These are phyloP conservation scores for Plasmodiophora brassicae DNA, from an alignment of 208 protist genomes.

Conservation along the genomic window DNA sequence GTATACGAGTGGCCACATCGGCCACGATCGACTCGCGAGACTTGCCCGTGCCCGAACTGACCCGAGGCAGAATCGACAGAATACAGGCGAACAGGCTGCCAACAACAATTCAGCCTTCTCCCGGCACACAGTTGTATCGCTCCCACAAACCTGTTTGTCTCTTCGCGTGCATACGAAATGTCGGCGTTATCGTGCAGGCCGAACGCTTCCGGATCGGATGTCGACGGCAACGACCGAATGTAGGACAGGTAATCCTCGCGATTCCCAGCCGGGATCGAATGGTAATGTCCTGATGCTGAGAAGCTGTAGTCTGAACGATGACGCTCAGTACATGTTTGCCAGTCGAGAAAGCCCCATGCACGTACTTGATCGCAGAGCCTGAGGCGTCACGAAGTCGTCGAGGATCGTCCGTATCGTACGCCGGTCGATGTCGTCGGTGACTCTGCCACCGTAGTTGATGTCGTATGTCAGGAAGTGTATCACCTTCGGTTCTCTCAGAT, in stretches of 20 bases:
- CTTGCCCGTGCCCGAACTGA: conserved; percentile 42
- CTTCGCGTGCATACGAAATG: conserved; percentile 54
- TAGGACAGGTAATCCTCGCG: conserved; percentile 49
- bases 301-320: conserved; percentile 49
- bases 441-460: conserved; percentile 92
- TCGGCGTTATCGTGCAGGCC: conserved; percentile 62
- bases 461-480: conserved; percentile 77
- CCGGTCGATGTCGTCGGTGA: conserved; percentile 96
- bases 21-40: conserved; percentile 62
- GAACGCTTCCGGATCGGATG: conserved; percentile 56
- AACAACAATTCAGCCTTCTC: background rate
- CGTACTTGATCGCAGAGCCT: conserved; percentile 74
- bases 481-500: too few species aligned
- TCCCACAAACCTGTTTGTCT: conserved; percentile 36
- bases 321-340: background rate
- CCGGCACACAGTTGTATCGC: background rate
- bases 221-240: conserved; percentile 45
- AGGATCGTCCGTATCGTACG: conserved; percentile 86
- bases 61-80: conserved; percentile 50
- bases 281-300: conserved; percentile 46
- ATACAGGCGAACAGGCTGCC: conserved; percentile 49
- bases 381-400: conserved; percentile 75
- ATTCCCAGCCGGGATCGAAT: conserved; percentile 35
- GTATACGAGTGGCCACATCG: conserved; percentile 74
- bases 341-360: too few species aligned